These are phyloP conservation scores for Geopyxis carbonaria DNA, from an alignment of 495 filamentous ascomycete genomes.

Conservation along the genomic window DNA sequence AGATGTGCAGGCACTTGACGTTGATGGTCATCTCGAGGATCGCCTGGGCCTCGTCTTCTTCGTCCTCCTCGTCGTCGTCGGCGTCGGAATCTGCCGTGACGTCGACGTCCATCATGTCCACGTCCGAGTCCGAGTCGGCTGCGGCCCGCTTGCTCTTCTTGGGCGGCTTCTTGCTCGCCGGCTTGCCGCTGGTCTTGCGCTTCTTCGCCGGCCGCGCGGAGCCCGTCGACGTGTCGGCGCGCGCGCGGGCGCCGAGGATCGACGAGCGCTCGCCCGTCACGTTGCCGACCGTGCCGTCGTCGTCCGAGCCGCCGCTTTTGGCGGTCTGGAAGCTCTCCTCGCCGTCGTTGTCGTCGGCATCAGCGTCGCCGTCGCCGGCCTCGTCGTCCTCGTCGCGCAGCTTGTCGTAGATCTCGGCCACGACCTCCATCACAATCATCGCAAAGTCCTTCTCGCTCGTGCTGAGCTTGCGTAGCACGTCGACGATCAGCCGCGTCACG, in stretches of 20 bases:
- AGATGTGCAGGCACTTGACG: slow-evolving; percentile 95
- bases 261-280: too few species aligned
- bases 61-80: slow-evolving; percentile 51
- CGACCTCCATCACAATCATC: slow-evolving; percentile 75
- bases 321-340: slow-evolving; percentile 89
- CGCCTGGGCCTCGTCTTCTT: slow-evolving; percentile 63
- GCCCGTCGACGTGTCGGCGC: too few species aligned
- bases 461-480: slow-evolving; percentile 58
- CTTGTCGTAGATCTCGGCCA: slow-evolving; percentile 89
- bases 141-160: not conserved
- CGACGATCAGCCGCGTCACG: slow-evolving; percentile 70
- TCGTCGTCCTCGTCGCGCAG: slow-evolving; percentile 45
- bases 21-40: slow-evolving; percentile 86
- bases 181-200: not conserved
- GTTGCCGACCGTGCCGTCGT: too few species aligned
- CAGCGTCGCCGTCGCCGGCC: slow-evolving; percentile 34
- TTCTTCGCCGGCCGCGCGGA: slow-evolving; percentile 1
- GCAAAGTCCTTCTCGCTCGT: slow-evolving; percentile 86
- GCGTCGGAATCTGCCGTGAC: slow-evolving; percentile 30
- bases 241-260: too few species aligned
- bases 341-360: too few species aligned
- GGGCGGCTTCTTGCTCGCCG: not conserved
- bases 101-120: slow-evolving; percentile 18
- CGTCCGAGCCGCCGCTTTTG: slow-evolving; percentile 59
- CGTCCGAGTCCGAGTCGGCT: slow-evolving; percentile 7